A percentile compares a stretch with the other conserved stretches of the same genome.
Conservation (phyloP, 1,139 yeast species). For the Sugiyamaella sp. region DNA sequence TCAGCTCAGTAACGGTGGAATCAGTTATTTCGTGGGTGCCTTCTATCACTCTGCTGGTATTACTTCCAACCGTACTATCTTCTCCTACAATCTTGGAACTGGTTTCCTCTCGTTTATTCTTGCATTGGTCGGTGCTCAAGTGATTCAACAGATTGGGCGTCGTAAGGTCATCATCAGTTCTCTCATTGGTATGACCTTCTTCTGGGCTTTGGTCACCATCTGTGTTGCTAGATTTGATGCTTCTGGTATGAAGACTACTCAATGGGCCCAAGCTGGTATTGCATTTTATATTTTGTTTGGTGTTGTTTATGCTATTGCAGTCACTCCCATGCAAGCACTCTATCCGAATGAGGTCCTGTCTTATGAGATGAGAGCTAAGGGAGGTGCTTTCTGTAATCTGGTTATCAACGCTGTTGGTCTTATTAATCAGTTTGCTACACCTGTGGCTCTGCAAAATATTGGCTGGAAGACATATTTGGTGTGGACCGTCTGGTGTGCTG, state of each 20-base stretch:
- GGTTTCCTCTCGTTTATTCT: conserved; percentile 22
- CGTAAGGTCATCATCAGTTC: conserved; percentile 24
- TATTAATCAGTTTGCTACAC: conserved; percentile 56
- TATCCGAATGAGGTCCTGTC: conserved; percentile 46
- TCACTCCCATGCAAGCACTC: conserved; percentile 33
- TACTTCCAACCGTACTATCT: conserved; percentile 21
- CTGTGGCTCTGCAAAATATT: conserved; percentile 60
- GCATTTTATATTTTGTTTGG: conserved; percentile 31
- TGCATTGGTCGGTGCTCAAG: conserved; percentile 28
- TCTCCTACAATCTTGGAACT: conserved; percentile 27
- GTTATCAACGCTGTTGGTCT: conserved; percentile 35
- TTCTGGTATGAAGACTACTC: conserved; percentile 20
- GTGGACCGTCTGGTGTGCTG: conserved; percentile 36
- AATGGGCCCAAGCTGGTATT: conserved; percentile 31
- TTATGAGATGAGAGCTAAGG: conserved; percentile 45
- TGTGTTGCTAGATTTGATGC: conserved; percentile 31
- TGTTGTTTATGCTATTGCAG: conserved; percentile 23
- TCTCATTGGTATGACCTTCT: conserved; percentile 23
- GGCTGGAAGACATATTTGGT: conserved; percentile 43
- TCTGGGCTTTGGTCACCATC: conserved; percentile 30
- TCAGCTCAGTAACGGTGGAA: conserved; percentile 26
- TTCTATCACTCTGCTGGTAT: conserved; percentile 30
- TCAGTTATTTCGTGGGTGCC: conserved; percentile 29
- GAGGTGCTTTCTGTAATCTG: conserved; percentile 35
- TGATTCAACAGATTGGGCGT: conserved; percentile 28